Evolutionary conservation across 2,329 filamentous ascomycete species (phyloP).

Genomic region (Seiridium cupressi): DNA sequence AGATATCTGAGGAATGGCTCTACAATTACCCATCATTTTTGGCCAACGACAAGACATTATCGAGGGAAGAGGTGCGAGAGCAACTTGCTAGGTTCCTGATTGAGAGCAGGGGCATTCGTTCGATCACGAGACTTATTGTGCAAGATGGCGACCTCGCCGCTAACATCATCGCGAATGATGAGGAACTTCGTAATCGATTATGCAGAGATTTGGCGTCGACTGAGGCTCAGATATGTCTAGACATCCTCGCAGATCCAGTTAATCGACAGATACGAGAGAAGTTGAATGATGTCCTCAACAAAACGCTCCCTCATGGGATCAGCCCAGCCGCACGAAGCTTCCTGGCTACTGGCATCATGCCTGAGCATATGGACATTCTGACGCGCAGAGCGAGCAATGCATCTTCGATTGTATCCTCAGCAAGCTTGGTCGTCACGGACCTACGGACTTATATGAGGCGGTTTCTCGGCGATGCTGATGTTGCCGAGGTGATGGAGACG

Average conservation of each 20-base stretch:
- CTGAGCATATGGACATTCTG: too few relatives aligned
- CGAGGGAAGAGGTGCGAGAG: neutral
- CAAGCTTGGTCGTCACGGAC: too few relatives aligned
- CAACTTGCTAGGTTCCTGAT: neutral
- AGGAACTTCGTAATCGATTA: neutral
- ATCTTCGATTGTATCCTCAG: too few relatives aligned
- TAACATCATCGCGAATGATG: neutral
- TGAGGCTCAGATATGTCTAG: neutral
- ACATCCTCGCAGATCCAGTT: neutral
- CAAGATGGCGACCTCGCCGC: neutral
- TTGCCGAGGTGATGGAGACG: too few relatives aligned
- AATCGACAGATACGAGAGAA: neutral
- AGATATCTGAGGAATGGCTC: conserved; percentile 17
- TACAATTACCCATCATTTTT: conserved; percentile 16
- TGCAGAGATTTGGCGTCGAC: neutral
- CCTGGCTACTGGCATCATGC: too few relatives aligned
- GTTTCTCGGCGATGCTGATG: too few relatives aligned
- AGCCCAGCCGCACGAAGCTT: too few relatives aligned
- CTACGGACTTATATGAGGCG: too few relatives aligned
- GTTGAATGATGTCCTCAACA: neutral
- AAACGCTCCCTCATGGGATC: too few relatives aligned
- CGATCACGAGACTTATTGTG: neutral
- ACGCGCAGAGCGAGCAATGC: too few relatives aligned
- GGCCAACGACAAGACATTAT: neutral
- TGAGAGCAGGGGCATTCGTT: neutral